Evolutionary conservation across 2,329 filamentous ascomycete species (phyloP), one percentile per base, ranked within the genome.

Genomic region (Cephalotrichum gorgonifer): DNA sequence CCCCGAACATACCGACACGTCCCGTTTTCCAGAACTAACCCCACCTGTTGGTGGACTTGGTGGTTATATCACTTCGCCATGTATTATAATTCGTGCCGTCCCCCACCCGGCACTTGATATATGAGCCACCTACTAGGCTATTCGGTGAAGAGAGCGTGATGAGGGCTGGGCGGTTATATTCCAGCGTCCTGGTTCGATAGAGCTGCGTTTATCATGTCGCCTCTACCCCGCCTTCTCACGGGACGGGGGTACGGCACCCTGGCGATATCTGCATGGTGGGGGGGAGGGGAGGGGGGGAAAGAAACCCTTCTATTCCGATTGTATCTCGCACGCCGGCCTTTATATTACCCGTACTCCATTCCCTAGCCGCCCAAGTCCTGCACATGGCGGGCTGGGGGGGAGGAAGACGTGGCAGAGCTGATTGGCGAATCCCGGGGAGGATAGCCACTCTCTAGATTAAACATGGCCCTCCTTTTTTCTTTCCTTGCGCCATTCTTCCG

Each of bases 41-140:
- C 38, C 31, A 42, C 44, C 44, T 47, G 33, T 44, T 42, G 22
- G 38, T 26, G 39, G n/a, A n/a, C n/a, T n/a, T n/a, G n/a, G n/a
- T n/a, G n/a, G n/a, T n/a, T n/a, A 46, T 26, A 46, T 46, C 30
- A 46, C 44, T 33, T n/a, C 28, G 44, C 44, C 44, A 12, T 46
- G 30, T 46, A 46, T 46, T 31, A 14, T 46, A n/a, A n/a, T 41
- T 41, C 26, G 11, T 45, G 25, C 27, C 27, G 26, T 15, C 14
- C 22, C 17, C 42, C 23, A 15, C 12, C n/a, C 42, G 14, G 42
- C 17, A 39, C 35, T 39, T 39, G 35, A 20, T 39, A 39, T 39
- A 39, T 39, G 17, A 22, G 15, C 35, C 33, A 20, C 22, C 20
- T 39, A 39, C 22, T 6, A 22, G 15, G 17, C 33, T 20, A 20